Evolutionary conservation across 306 rosid genomes (phyloP).

Genomic region (Prunus padus): DNA sequence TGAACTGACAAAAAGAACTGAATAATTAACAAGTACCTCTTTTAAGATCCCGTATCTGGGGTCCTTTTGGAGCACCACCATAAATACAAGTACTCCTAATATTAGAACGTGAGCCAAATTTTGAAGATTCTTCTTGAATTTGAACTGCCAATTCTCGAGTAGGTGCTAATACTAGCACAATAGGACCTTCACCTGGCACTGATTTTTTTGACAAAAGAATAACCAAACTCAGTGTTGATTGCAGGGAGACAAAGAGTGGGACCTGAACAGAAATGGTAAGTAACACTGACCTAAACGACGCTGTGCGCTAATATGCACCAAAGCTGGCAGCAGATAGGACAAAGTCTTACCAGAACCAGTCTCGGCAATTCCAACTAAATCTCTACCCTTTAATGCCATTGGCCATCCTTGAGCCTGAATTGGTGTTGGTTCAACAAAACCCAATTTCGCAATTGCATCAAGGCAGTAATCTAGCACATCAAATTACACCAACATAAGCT

Average conservation of each 20-base stretch:
- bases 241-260: background rate
- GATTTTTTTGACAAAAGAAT: conserved; percentile 28
- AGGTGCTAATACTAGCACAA: conserved; percentile 84
- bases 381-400: conserved; percentile 95
- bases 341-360: conserved; percentile 98
- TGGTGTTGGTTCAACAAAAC: conserved; percentile 93
- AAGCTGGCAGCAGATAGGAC: conserved; percentile 81
- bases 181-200: conserved; percentile 86
- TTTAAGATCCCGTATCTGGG: conserved; percentile 91
- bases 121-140: conserved; percentile 82
- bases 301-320: conserved; percentile 90
- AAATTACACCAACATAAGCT: conserved; percentile 16
- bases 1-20: conserved; percentile 4
- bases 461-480: conserved; percentile 67
- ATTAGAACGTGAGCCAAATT: conserved; percentile 58
- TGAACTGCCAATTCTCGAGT: conserved; percentile 95
- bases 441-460: conserved; percentile 80
- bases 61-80: conserved; percentile 98
- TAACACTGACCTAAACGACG: conserved; percentile 69
- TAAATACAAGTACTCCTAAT: conserved; percentile 77
- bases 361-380: conserved; percentile 94
- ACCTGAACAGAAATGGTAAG: conserved; percentile 5
- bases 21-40: conserved; percentile 45
- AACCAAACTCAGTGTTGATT: conserved; percentile 14
- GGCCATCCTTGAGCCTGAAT: conserved; percentile 99